phyloP scores from a whole-genome alignment of 2,329 filamentous ascomycete species.

The Cercospora beticola region DNA sequence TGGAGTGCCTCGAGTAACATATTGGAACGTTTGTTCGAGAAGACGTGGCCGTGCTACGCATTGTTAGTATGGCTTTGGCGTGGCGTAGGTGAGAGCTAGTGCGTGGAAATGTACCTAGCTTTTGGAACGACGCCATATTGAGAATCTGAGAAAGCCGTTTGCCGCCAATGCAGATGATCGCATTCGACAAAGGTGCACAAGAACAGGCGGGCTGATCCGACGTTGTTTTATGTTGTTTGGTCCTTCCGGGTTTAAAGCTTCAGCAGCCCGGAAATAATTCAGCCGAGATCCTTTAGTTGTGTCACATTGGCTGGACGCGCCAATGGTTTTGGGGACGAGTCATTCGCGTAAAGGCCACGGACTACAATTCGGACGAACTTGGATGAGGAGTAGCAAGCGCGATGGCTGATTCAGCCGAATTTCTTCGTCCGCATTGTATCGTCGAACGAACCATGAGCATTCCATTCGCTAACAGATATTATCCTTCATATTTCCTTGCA shows the following conservation, averaged over 20 bases:
- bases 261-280: neutral
- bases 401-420: neutral
- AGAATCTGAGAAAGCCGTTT: neutral
- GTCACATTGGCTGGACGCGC: neutral
- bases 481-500: conserved; percentile 66
- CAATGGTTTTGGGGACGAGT: neutral
- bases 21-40: neutral
- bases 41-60: neutral
- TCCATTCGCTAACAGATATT: neutral
- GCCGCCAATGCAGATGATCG: neutral
- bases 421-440: neutral
- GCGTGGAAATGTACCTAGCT: neutral
- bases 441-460: neutral
- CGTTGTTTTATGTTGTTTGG: neutral
- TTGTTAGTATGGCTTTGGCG: too few relatives aligned
- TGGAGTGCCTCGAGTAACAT: neutral
- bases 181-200: neutral
- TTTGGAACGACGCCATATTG: neutral
- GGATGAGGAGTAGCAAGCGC: neutral
- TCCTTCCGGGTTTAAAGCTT: neutral
- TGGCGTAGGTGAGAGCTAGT: too few relatives aligned
- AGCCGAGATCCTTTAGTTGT: neutral
- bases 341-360: neutral
- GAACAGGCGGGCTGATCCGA: neutral
- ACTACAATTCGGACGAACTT: neutral